Conservation (phyloP, 2,329 filamentous ascomycete genomes). For the Neonectria faginata region DNA sequence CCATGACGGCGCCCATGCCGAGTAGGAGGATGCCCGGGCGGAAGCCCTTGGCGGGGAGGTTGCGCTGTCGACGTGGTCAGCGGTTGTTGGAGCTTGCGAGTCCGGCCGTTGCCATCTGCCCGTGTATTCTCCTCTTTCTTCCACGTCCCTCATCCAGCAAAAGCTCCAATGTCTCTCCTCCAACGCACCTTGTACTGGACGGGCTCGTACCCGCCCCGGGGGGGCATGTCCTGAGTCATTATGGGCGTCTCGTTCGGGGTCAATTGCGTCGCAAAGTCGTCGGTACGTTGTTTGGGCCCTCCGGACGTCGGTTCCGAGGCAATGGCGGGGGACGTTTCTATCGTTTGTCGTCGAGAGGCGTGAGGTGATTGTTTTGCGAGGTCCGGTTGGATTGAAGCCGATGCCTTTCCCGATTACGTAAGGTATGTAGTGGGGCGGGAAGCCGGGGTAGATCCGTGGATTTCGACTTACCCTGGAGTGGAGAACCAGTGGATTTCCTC, state of each 20-base stretch:
- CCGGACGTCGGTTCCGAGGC: conserved; percentile 23
- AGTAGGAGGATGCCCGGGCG: conserved; percentile 82
- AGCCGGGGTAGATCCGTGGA: conserved; percentile 23
- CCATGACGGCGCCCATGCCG: conserved; percentile 82
- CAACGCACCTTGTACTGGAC: conserved; percentile 92
- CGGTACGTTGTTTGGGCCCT: conserved; percentile 21
- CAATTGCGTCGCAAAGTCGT: conserved; percentile 33
- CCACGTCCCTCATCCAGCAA: background rate
- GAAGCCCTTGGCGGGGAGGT: conserved; percentile 92
- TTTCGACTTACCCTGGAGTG: conserved; percentile 19
- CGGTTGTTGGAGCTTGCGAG: background rate
- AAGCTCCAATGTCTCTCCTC: background rate
- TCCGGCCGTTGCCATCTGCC: background rate
- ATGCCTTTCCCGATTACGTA: conserved; percentile 41
- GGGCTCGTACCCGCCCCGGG: conserved; percentile 91
- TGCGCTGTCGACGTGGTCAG: conserved; percentile 72
- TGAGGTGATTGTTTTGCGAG: conserved; percentile 47
- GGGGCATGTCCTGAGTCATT: conserved; percentile 99
- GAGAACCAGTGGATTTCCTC: conserved; percentile 31
- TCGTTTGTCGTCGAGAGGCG: conserved; percentile 25
- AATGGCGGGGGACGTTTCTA: conserved; percentile 21
- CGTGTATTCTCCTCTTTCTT: background rate
- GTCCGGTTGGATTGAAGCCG: conserved; percentile 24
- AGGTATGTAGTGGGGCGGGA: conserved; percentile 22
- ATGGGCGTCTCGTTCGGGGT: conserved; percentile 52